These are phyloP conservation scores for Nematocida ausubeli DNA, from an alignment of 371 early-diverging fungal genomes.

Conservation along the genomic window DNA sequence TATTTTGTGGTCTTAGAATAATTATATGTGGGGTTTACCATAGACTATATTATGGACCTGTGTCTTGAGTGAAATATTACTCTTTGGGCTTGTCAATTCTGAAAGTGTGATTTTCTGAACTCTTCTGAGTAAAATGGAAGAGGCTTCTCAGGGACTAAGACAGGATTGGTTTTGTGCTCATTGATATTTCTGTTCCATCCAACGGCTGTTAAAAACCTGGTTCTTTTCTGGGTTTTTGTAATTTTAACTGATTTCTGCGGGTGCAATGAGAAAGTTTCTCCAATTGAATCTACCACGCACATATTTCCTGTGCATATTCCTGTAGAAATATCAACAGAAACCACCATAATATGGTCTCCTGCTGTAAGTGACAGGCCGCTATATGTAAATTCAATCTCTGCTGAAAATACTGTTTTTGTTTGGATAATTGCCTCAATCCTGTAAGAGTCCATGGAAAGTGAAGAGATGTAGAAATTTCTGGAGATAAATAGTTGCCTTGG, in stretches of 20 bases:
- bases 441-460: not conserved
- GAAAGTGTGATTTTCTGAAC: constrained; percentile 22
- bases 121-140: constrained; percentile 42
- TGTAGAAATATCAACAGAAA: not conserved
- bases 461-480: constrained; percentile 3
- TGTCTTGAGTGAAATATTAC: too few species aligned
- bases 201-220: constrained; percentile 9
- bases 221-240: not conserved
- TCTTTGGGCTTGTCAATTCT: too few species aligned
- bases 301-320: not conserved
- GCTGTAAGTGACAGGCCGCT: not conserved
- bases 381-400: not conserved
- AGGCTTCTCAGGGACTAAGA: constrained; percentile 22
- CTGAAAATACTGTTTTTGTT: constrained; percentile 6
- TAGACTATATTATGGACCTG: too few species aligned
- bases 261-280: not conserved
- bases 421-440: not conserved
- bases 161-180: not conserved
- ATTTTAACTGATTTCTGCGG: not conserved
- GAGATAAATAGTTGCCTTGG: not conserved
- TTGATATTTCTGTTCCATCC: constrained; percentile 34
- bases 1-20: too few species aligned
- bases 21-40: too few species aligned
- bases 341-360: not conserved
- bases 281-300: not conserved